phyloP scores from a whole-genome alignment of 1,284 basidiomycete genomes.

The Coriolopsis trogii region DNA sequence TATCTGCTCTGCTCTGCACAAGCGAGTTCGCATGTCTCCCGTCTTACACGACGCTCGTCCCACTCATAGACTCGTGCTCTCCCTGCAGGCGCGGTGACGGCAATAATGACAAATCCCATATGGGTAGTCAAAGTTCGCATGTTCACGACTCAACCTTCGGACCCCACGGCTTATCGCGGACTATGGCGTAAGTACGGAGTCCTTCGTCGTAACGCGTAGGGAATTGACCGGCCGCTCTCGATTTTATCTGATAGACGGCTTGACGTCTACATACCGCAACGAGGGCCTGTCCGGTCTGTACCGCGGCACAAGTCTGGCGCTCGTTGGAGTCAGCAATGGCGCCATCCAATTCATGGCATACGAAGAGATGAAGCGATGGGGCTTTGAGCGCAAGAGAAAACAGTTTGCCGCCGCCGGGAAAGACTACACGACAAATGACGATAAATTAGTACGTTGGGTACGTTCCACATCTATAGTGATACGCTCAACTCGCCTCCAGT shows the following conservation, averaged over 20 bases:
- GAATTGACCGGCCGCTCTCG: neutral
- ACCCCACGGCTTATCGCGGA: slow-evolving; percentile 75
- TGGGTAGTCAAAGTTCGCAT: slow-evolving; percentile 99
- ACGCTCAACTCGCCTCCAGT: slow-evolving; percentile 49
- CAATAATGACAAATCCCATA: slow-evolving; percentile 95
- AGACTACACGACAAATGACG: slow-evolving; percentile 70
- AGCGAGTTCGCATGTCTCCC: slow-evolving; percentile 76
- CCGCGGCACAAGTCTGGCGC: slow-evolving; percentile 86
- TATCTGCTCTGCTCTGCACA: slow-evolving; percentile 92
- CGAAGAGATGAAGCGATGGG: slow-evolving; percentile 93
- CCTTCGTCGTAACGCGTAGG: neutral
- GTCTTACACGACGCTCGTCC: slow-evolving; percentile 5
- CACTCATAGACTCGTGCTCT: slow-evolving; percentile 15
- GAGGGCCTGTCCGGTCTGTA: slow-evolving; percentile 88
- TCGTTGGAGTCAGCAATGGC: slow-evolving; percentile 95
- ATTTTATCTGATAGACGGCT: slow-evolving; percentile 61
- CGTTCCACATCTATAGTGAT: neutral
- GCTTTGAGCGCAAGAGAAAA: slow-evolving; percentile 75
- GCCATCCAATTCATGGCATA: slow-evolving; percentile 97
- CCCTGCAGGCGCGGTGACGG: slow-evolving; percentile 82
- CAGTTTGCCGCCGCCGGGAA: slow-evolving; percentile 61
- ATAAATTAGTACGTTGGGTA: slow-evolving; percentile 72
- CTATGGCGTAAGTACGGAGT: slow-evolving; percentile 62
- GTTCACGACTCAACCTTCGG: slow-evolving; percentile 80
- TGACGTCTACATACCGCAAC: slow-evolving; percentile 64